Conservation (phyloP, 805 yeast species). For the Sungouiella thailandica region DNA sequence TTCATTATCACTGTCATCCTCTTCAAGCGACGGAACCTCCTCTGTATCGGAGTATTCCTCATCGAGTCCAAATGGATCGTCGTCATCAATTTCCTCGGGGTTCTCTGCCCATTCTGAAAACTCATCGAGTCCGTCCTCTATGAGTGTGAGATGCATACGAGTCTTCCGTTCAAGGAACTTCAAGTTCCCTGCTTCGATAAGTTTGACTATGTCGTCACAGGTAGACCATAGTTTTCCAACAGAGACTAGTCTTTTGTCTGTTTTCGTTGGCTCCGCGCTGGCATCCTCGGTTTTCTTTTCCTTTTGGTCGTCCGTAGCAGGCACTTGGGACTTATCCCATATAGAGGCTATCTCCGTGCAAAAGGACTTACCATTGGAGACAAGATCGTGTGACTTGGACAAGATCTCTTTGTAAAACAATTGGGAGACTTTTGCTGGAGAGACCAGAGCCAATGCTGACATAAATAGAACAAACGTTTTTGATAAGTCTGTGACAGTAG, state of each 20-base stretch:
- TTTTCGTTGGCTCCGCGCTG: slow-evolving; percentile 13
- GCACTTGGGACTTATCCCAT: no score
- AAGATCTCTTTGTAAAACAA: slow-evolving; percentile 35
- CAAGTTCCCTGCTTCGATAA: slow-evolving; percentile 46
- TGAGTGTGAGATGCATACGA: slow-evolving; percentile 38
- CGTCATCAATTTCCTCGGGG: slow-evolving; percentile 45
- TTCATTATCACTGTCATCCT: slow-evolving; percentile 10
- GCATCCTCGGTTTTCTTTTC: slow-evolving; percentile 7
- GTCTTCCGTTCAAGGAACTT: slow-evolving; percentile 48
- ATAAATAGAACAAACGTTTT: slow-evolving; percentile 41
- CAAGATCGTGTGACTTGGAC: slow-evolving; percentile 14
- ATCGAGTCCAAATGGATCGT: slow-evolving; percentile 49
- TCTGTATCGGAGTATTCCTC: slow-evolving; percentile 28
- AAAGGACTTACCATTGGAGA: slow-evolving; percentile 17
- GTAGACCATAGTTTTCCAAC: slow-evolving; percentile 71
- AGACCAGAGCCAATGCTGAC: slow-evolving; percentile 36
- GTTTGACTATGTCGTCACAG: slow-evolving; percentile 45
- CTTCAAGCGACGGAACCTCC: slow-evolving; percentile 13
- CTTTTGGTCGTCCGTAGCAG: slow-evolving; percentile 13
- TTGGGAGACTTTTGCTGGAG: slow-evolving; percentile 26
- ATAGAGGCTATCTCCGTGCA: no score
- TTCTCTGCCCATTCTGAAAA: slow-evolving; percentile 64
- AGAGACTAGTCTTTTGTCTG: slow-evolving; percentile 42
- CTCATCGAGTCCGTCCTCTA: slow-evolving; percentile 64
- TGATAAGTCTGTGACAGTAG: slow-evolving; percentile 43